Conservation (phyloP, 2,329 filamentous ascomycete species). For the Calonectria multiphialidica region DNA sequence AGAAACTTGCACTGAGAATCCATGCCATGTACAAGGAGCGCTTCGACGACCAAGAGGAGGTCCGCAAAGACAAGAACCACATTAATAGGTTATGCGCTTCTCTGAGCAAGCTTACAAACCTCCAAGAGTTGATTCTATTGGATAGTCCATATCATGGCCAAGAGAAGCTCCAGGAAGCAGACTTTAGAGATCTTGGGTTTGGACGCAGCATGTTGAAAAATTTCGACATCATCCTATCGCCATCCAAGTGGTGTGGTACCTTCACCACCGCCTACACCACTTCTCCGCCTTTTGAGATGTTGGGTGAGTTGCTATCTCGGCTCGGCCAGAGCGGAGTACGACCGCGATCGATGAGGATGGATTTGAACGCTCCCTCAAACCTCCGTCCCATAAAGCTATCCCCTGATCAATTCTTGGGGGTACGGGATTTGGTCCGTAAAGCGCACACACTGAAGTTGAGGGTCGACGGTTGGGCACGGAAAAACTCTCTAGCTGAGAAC, state of each 20-base stretch:
- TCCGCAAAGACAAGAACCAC: neutral
- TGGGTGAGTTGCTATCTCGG: neutral
- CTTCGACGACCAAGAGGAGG: neutral
- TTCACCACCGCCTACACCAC: neutral
- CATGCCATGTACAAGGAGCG: neutral
- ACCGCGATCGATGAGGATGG: neutral
- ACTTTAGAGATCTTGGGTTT: neutral
- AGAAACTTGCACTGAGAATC: neutral
- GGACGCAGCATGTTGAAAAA: neutral
- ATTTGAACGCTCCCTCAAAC: neutral
- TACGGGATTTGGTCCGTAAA: neutral
- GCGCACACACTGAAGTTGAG: neutral
- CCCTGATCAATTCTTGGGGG: neutral
- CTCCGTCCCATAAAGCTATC: neutral
- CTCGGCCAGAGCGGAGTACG: neutral
- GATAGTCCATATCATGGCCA: neutral
- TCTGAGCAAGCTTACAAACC: neutral
- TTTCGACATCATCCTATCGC: neutral
- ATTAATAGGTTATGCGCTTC: neutral
- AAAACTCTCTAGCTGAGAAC: neutral
- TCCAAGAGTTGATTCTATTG: neutral
- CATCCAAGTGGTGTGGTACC: neutral
- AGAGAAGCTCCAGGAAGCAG: neutral
- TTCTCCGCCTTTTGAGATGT: neutral
- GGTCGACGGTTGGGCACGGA: neutral